phyloP scores from a whole-genome alignment of 2,329 filamentous ascomycete genomes.

The Seiridium unicorne region DNA sequence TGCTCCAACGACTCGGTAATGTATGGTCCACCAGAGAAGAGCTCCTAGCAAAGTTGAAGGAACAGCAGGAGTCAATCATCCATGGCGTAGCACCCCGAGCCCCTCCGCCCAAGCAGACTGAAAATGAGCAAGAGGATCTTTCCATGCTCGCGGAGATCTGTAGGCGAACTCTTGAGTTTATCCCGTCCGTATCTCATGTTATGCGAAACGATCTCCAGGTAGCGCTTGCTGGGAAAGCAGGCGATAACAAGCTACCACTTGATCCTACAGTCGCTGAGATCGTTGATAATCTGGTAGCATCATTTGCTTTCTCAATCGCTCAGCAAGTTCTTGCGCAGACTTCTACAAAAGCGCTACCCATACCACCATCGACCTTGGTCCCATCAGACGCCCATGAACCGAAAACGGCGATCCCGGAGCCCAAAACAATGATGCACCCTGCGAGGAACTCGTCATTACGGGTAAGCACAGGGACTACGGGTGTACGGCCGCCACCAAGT shows the following conservation, averaged over 20 bases:
- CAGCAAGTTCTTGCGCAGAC: slow-evolving; percentile 78
- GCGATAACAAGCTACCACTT: slow-evolving; percentile 24
- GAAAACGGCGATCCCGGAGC: slow-evolving; percentile 63
- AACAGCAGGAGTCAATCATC: slow-evolving; percentile 58
- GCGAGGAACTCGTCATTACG: slow-evolving; percentile 62
- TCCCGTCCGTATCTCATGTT: slow-evolving; percentile 75
- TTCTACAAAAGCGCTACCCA: slow-evolving; percentile 64
- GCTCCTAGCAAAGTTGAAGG: slow-evolving; percentile 58
- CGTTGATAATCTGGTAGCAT: slow-evolving; percentile 72
- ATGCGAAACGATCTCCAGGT: slow-evolving; percentile 75
- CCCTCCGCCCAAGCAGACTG: slow-evolving; percentile 46
- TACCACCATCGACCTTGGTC: slow-evolving; percentile 57
- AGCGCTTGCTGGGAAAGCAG: slow-evolving; percentile 47
- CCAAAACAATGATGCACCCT: slow-evolving; percentile 70
- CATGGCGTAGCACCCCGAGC: slow-evolving; percentile 55
- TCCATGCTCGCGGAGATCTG: slow-evolving; percentile 83
- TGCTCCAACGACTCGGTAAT: slow-evolving; percentile 83
- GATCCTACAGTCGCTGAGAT: slow-evolving; percentile 46
- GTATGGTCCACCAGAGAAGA: slow-evolving; percentile 62
- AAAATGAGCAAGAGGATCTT: slow-evolving; percentile 69
- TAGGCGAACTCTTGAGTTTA: slow-evolving; percentile 77
- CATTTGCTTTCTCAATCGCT: slow-evolving; percentile 74
- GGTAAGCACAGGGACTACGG: slow-evolving; percentile 30
- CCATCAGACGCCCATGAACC: slow-evolving; percentile 50
- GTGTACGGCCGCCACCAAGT: slow-evolving; percentile 40